Conservation (phyloP, 495 filamentous ascomycete genomes). For the Chaetomium tenue region DNA sequence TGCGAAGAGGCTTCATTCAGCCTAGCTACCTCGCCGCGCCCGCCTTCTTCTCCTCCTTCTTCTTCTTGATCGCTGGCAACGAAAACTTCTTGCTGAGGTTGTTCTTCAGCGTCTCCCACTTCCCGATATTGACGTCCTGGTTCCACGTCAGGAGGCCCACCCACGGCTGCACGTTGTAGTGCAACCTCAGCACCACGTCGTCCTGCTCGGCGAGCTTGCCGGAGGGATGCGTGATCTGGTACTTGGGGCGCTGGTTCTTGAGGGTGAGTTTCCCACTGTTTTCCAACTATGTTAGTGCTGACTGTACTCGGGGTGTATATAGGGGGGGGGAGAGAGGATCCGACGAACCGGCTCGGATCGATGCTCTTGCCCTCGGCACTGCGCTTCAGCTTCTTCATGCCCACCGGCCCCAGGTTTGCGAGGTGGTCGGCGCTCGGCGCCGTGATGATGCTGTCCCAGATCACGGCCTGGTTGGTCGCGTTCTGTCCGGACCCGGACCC, state of each 20-base stretch:
- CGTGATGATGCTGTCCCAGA: slow-evolving; percentile 94
- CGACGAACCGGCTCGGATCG: slow-evolving; percentile 50
- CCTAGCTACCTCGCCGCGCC: background rate
- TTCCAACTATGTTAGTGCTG: background rate
- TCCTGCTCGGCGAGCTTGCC: slow-evolving; percentile 65
- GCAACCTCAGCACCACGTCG: slow-evolving; percentile 74
- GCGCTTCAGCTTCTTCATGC: slow-evolving; percentile 53
- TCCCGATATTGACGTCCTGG: slow-evolving; percentile 55
- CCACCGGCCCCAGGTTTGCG: slow-evolving; percentile 49
- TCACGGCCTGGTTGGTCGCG: slow-evolving; percentile 68
- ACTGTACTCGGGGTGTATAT: background rate
- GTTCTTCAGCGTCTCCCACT: slow-evolving; percentile 60
- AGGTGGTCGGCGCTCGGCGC: slow-evolving; percentile 60
- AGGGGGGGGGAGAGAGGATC: slow-evolving; percentile 2
- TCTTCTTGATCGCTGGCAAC: slow-evolving; percentile 71
- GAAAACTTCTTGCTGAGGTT: slow-evolving; percentile 66
- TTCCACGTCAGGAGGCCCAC: slow-evolving; percentile 85
- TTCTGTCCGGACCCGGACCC: slow-evolving; percentile 30
- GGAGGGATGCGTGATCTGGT: slow-evolving; percentile 85
- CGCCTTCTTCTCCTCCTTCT: slow-evolving; percentile 34
- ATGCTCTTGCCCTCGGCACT: slow-evolving; percentile 52
- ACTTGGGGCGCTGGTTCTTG: slow-evolving; percentile 81
- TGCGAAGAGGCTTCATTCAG: background rate
- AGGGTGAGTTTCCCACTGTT: slow-evolving; percentile 65
- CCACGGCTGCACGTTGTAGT: slow-evolving; percentile 98